Conservation (phyloP, 306 rosid species). For the Sophora flavescens region DNA sequence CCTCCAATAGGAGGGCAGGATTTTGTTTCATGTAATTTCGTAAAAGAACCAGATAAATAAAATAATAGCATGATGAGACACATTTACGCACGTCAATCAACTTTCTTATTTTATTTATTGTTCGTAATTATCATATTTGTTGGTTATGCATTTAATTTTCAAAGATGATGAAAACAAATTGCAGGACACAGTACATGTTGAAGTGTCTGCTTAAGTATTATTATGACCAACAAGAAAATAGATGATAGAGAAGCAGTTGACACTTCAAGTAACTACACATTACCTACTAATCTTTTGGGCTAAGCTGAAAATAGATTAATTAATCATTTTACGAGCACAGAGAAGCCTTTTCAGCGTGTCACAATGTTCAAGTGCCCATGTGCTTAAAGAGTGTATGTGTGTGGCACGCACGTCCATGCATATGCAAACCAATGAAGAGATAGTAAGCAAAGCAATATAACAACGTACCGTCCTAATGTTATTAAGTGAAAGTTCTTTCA, state of each 20-base stretch:
- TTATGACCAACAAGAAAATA: not conserved
- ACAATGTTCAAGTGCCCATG: slow-evolving; percentile 1
- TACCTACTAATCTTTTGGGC: not conserved
- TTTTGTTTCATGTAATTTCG: slow-evolving; percentile 35
- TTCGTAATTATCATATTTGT: not conserved
- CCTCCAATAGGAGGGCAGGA: not conserved
- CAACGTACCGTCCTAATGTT: slow-evolving; percentile 65
- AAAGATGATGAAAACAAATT: slow-evolving; percentile 16
- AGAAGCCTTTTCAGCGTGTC: slow-evolving; percentile 30
- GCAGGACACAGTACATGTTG: slow-evolving; percentile 1
- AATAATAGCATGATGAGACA: not conserved
- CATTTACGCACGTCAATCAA: not conserved
- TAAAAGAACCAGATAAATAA: not conserved
- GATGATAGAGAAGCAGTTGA: slow-evolving; percentile 1
- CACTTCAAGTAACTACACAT: slow-evolving; percentile 6
- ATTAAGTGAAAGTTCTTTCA: slow-evolving; percentile 82
- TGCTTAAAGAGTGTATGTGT: not conserved
- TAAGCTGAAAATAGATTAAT: slow-evolving; percentile 2
- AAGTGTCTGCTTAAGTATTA: slow-evolving; percentile 12
- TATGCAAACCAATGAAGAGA: not conserved
- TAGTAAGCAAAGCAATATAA: slow-evolving; percentile 20
- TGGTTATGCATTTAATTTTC: slow-evolving; percentile 8
- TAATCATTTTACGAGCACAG: slow-evolving; percentile 24
- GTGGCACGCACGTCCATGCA: not conserved
- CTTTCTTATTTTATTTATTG: not conserved